Evolutionary conservation across 306 rosid species (phyloP).

Genomic region (Acacia melanoxylon): DNA sequence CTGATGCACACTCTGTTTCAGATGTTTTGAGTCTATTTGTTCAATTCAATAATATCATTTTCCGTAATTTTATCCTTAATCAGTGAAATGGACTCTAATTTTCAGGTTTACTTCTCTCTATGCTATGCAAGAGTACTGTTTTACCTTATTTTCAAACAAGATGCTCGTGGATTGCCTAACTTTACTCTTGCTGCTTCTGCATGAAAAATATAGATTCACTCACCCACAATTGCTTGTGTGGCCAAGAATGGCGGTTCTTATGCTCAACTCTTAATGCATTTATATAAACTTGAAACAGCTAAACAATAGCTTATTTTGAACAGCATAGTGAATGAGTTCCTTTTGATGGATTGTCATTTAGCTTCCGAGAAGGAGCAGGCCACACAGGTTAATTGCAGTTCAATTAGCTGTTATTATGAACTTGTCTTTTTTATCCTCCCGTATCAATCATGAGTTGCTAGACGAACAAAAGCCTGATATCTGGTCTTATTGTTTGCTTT

Average conservation of each 20-base stretch:
- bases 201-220: slow-evolving; percentile 1
- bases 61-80: neutral
- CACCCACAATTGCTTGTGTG: neutral
- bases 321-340: neutral
- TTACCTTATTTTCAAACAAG: neutral
- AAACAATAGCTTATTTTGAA: neutral
- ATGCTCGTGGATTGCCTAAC: neutral
- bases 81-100: neutral
- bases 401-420: neutral
- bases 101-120: neutral
- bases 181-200: neutral
- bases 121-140: neutral
- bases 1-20: neutral
- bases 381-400: neutral
- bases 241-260: neutral
- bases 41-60: neutral
- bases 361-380: neutral
- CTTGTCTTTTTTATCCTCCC: neutral
- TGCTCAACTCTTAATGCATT: neutral
- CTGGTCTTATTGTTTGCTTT: neutral
- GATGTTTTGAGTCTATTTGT: neutral
- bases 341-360: neutral
- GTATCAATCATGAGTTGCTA: neutral
- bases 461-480: neutral
- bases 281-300: neutral